These are phyloP conservation scores for Tilletia indica DNA, from an alignment of 1,284 basidiomycete genomes.

Conservation along the genomic window DNA sequence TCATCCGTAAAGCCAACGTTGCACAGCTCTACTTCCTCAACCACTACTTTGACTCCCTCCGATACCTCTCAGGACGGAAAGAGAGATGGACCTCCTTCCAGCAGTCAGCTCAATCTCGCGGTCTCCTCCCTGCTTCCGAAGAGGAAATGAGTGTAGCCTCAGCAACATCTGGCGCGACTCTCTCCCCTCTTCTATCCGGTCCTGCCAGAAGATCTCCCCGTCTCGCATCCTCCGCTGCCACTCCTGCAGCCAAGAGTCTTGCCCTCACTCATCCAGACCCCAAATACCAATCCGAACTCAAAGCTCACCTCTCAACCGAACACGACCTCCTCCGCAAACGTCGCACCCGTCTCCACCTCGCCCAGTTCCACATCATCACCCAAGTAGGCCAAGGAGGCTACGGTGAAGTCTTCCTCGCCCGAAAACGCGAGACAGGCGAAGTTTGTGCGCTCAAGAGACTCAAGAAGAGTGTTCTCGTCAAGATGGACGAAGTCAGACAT, in stretches of 20 bases:
- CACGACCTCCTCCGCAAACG: conserved; percentile 51
- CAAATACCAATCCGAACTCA: conserved; percentile 42
- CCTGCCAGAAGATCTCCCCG: conserved; percentile 72
- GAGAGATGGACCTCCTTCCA: conserved; percentile 69
- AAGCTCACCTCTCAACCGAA: conserved; percentile 47
- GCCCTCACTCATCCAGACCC: conserved; percentile 63
- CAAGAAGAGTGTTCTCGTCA: conserved; percentile 53
- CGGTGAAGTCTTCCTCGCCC: conserved; percentile 54
- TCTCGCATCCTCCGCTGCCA: conserved; percentile 65
- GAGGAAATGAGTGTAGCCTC: not conserved
- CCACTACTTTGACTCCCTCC: conserved; percentile 55
- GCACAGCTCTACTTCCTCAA: conserved; percentile 56
- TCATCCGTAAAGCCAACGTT: conserved; percentile 53
- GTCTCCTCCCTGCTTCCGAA: conserved; percentile 25
- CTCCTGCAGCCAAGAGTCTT: not conserved
- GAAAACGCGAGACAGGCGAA: conserved; percentile 54
- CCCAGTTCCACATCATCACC: conserved; percentile 55
- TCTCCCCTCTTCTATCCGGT: conserved; percentile 65
- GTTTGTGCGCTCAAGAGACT: conserved; percentile 54
- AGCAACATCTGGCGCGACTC: not conserved
- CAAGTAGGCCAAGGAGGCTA: conserved; percentile 55
- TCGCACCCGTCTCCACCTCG: conserved; percentile 50
- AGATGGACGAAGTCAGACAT: conserved; percentile 55
- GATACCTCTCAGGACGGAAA: conserved; percentile 47
- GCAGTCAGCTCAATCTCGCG: conserved; percentile 57